These are phyloP conservation scores for Hylodesmum podocarpum DNA, from an alignment of 306 rosid genomes.

Conservation along the genomic window DNA sequence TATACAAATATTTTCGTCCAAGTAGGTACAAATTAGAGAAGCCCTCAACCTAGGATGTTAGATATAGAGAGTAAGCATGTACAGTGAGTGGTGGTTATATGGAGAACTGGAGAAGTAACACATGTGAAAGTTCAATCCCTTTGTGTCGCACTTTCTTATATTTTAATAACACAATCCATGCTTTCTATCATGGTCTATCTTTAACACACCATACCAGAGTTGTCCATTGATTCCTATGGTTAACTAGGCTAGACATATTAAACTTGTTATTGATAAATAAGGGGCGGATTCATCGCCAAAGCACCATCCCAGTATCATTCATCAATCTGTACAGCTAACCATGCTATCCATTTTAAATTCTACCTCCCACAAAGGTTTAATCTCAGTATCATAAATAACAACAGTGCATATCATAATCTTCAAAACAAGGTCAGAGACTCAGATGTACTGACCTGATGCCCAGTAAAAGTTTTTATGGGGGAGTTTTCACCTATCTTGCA, in stretches of 20 bases:
- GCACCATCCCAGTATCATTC: background rate
- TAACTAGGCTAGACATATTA: background rate
- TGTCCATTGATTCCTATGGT: conserved; percentile 6
- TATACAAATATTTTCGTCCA: no score
- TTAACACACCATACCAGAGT: background rate
- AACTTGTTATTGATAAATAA: background rate
- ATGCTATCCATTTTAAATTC: background rate
- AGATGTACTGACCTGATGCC: conserved; percentile 73
- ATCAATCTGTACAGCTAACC: conserved; percentile 14
- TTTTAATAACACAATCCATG: background rate
- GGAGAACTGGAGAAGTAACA: background rate
- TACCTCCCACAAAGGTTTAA: background rate
- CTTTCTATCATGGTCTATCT: background rate
- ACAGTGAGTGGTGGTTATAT: background rate
- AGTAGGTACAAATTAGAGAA: background rate
- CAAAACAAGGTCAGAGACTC: background rate
- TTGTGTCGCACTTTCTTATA: background rate
- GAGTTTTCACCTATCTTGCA: conserved; percentile 83
- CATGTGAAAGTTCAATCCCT: background rate
- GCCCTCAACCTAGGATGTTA: background rate
- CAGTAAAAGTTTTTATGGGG: conserved; percentile 71
- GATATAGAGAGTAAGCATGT: background rate
- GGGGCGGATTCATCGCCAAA: background rate
- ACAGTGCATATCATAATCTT: background rate
- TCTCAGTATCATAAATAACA: background rate